These are phyloP conservation scores for Cenchrus americanus DNA, from an alignment of 176 grass and related monocot species.

Conservation along the genomic window DNA sequence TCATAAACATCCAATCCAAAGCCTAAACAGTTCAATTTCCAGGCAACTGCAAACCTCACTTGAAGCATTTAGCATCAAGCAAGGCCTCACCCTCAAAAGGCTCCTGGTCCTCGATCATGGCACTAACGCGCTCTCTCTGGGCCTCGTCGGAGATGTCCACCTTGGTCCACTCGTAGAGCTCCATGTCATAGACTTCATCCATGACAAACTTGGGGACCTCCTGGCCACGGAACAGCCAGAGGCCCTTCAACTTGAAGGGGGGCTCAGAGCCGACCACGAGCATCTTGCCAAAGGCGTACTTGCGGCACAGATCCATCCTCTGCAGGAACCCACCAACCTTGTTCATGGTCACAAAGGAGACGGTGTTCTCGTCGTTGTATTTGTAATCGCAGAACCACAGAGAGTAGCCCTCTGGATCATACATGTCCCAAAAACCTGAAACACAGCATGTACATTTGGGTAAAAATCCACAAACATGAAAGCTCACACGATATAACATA, in stretches of 20 bases:
- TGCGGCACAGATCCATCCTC: constrained; percentile 89
- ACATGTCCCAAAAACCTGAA: constrained; percentile 99
- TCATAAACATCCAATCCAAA: constrained; percentile 25
- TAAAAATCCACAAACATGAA: background rate
- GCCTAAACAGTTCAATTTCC: constrained; percentile 15
- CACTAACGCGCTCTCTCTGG: constrained; percentile 76
- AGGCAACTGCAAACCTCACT: constrained; percentile 49
- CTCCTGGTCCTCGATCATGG: constrained; percentile 97
- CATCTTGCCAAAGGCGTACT: constrained; percentile 99
- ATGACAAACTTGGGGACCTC: constrained; percentile 91
- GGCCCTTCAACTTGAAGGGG: constrained; percentile 93
- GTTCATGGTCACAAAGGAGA: constrained; percentile 91
- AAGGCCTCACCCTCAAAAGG: constrained; percentile 81
- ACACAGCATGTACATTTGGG: background rate
- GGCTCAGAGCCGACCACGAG: constrained; percentile 74
- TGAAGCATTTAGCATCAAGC: constrained; percentile 97
- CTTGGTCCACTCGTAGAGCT: constrained; percentile 92
- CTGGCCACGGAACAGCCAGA: constrained; percentile 96
- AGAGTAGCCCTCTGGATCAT: constrained; percentile 94
- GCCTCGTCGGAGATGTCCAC: constrained; percentile 72
- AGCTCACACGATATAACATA: too few species aligned
- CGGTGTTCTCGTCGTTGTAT: constrained; percentile 91
- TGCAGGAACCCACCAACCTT: constrained; percentile 96
- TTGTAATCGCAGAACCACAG: constrained; percentile 99
- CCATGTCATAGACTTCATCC: constrained; percentile 96